These are phyloP conservation scores for Simplicillium sp. DNA, from an alignment of 2,329 filamentous ascomycete species.

Conservation along the genomic window DNA sequence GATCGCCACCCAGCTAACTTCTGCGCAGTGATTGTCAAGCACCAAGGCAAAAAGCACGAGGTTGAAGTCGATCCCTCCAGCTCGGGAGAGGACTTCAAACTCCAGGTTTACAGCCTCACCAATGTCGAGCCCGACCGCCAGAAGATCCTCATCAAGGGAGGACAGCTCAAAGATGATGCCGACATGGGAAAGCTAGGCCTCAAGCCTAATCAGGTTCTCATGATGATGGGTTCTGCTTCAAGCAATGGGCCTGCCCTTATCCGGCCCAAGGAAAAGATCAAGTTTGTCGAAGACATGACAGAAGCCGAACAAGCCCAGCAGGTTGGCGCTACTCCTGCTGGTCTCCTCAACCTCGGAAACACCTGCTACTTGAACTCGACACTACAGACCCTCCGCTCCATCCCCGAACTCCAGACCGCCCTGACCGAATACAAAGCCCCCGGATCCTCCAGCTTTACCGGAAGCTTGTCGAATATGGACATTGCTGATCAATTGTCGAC, in stretches of 20 bases:
- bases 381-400: constrained; percentile 77
- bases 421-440: constrained; percentile 48
- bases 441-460: constrained; percentile 25
- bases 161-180: constrained; percentile 91
- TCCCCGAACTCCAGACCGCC: constrained; percentile 83
- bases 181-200: constrained; percentile 75
- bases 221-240: constrained; percentile 92
- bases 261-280: constrained; percentile 70
- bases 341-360: constrained; percentile 87
- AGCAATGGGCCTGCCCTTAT: constrained; percentile 51
- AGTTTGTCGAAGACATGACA: constrained; percentile 96
- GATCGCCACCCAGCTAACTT: constrained; percentile 4
- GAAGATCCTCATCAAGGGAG: constrained; percentile 90
- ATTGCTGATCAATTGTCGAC: constrained; percentile 69
- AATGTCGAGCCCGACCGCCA: constrained; percentile 94
- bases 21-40: constrained; percentile 73
- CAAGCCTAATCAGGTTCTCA: constrained; percentile 78
- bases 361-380: constrained; percentile 98
- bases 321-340: constrained; percentile 77
- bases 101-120: constrained; percentile 89
- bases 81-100: constrained; percentile 89
- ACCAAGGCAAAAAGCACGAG: constrained; percentile 91
- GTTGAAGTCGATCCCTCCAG: constrained; percentile 80
- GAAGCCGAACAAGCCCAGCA: constrained; percentile 81
- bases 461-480: constrained; percentile 47